Evolutionary conservation across 1,284 basidiomycete genomes (phyloP).

Genomic region (Apiotrichum veenhuisii): DNA sequence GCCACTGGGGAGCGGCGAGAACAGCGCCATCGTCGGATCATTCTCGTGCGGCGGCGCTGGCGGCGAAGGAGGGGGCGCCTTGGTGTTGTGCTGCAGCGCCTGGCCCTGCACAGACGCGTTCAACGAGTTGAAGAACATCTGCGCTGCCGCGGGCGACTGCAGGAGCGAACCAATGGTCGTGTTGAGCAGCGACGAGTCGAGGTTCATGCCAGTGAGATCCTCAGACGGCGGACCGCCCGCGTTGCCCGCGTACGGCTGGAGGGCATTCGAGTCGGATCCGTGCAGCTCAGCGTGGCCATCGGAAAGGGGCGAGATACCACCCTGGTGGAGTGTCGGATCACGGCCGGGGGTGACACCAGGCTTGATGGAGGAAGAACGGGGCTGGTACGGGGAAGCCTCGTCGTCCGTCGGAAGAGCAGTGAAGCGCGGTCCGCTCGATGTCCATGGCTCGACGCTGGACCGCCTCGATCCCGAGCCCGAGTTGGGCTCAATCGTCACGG

Average conservation of each 20-base stretch:
- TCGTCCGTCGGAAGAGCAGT: slow-evolving; percentile 38
- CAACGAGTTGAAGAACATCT: slow-evolving; percentile 62
- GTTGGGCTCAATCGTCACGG: slow-evolving; percentile 8
- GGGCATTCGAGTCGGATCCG: slow-evolving; percentile 18
- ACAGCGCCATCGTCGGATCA: slow-evolving; percentile 41
- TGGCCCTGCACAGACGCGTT: slow-evolving; percentile 41
- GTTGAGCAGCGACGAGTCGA: slow-evolving; percentile 56
- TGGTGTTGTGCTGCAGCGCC: slow-evolving; percentile 21
- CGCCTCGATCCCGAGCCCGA: slow-evolving; percentile 11
- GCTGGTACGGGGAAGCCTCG: slow-evolving; percentile 21
- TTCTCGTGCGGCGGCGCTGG: slow-evolving; percentile 3
- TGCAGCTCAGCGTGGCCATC: slow-evolving; percentile 15
- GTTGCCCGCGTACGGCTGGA: slow-evolving; percentile 8
- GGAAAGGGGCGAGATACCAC: slow-evolving; percentile 28
- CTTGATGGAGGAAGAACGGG: slow-evolving; percentile 18
- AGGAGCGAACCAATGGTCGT: slow-evolving; percentile 60
- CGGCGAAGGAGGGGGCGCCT: slow-evolving; percentile 8
- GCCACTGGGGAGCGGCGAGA: slow-evolving; percentile 35
- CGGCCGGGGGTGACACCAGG: slow-evolving; percentile 9
- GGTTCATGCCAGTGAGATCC: slow-evolving; percentile 25
- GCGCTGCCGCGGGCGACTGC: slow-evolving; percentile 63
- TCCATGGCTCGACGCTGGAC: slow-evolving; percentile 17
- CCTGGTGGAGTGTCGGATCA: slow-evolving; percentile 28
- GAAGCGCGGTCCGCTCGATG: slow-evolving; percentile 33
- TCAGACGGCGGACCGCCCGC: background rate